A percentile compares a stretch with the other conserved stretches of the same genome.
Conservation (phyloP, 495 filamentous ascomycete species). For the Aspergillus biplanus region DNA sequence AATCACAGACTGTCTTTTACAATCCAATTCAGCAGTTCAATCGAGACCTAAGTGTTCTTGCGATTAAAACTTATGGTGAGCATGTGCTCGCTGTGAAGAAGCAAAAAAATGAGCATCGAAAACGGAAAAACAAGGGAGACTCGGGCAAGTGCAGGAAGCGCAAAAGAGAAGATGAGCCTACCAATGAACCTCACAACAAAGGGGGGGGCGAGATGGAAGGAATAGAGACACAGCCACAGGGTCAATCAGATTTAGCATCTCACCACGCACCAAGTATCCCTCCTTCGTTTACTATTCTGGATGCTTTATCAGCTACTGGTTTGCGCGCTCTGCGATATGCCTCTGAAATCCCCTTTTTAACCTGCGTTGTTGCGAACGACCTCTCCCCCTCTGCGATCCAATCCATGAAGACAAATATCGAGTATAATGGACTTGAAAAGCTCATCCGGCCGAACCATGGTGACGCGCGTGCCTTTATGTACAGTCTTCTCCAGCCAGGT, state of each 20-base stretch:
- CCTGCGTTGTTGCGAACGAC: slow-evolving; percentile 87
- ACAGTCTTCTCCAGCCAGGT: slow-evolving; percentile 52
- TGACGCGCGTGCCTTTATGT: slow-evolving; percentile 92
- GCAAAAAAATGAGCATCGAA: slow-evolving; percentile 37
- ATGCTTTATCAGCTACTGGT: slow-evolving; percentile 93
- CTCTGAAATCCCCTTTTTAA: slow-evolving; percentile 82
- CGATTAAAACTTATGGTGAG: slow-evolving; percentile 82
- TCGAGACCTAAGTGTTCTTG: slow-evolving; percentile 88
- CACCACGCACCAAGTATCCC: slow-evolving; percentile 21
- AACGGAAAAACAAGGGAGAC: slow-evolving; percentile 47
- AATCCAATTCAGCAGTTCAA: slow-evolving; percentile 99
- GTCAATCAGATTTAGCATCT: slow-evolving; percentile 5
- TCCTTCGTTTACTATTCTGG: slow-evolving; percentile 74
- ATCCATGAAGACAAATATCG: slow-evolving; percentile 79
- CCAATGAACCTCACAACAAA: slow-evolving; percentile 11
- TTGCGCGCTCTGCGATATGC: slow-evolving; percentile 91
- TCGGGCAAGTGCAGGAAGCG: slow-evolving; percentile 55
- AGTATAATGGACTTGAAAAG: slow-evolving; percentile 73
- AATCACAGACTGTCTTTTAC: slow-evolving; percentile 87
- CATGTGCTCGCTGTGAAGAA: slow-evolving; percentile 55
- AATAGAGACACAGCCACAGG: not conserved
- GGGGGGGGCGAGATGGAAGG: slow-evolving; percentile 6
- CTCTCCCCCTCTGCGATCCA: slow-evolving; percentile 74
- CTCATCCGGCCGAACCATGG: slow-evolving; percentile 74
- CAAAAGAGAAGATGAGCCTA: slow-evolving; percentile 36